Evolutionary conservation across 768 basidiomycete species (phyloP), one percentile per base, ranked within the genome.

Genomic region (Hericium alpestre): DNA sequence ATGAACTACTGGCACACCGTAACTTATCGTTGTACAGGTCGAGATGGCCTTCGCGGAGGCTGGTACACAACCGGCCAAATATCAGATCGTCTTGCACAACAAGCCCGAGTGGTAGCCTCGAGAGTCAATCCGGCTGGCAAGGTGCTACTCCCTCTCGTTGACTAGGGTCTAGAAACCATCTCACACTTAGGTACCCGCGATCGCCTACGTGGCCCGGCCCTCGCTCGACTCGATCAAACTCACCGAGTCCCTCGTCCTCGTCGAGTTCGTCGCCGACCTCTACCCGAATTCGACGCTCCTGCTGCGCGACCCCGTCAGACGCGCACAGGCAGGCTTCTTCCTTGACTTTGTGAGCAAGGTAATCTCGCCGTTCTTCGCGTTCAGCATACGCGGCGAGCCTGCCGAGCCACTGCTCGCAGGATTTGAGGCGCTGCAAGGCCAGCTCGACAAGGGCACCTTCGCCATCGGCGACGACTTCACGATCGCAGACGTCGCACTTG

Each of bases 101-200:
- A 87, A 87, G 70, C 84, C 84, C 1, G 80, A 77, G 52, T 86
- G 84, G 84, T 86, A 83, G 78, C 78, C 0, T 74, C 77, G 0
- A 76, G 80, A 58, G 77, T 87, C 40, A 87, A 87, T 68, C 80
- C 80, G 1, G 82, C 77, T 0, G 78, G 79, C 70, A 86, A 85
- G 76, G 84, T 82, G 22, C 22, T 5, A 15, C 23, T 22, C 16
- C 15, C 27, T 9, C 22, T n/a, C 27, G 13, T 46, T 8, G 12
- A n/a, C 8, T 46, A 6, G 20, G 7, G 7, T 15, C 4, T 46
- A 11, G 27, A 27, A 5, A 16, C 48, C 8, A 22, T n/a, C 9
- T 16, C 25, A 16, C n/a, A 22, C 2, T 4, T 56, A 80, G 81
- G 76, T 84, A 15, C 80, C 83, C 20, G 80, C 82, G 0, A 70